These are phyloP conservation scores for Hyaloperonospora arabidopsidis DNA, from an alignment of 352 stramenopile genomes.

Conservation along the genomic window DNA sequence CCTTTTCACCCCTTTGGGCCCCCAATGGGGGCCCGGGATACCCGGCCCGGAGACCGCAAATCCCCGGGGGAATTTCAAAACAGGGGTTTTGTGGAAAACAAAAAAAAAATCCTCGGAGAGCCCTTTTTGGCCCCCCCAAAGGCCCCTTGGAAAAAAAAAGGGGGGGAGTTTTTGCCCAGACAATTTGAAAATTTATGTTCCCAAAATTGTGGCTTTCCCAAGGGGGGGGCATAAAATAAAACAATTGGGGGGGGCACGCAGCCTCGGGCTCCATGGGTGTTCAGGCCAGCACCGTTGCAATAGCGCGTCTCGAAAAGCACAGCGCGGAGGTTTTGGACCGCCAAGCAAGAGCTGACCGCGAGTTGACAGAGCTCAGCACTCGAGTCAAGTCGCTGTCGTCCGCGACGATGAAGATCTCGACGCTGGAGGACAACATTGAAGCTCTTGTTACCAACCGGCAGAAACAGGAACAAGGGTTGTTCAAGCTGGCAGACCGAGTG, in stretches of 20 bases:
- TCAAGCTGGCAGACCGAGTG: slow-evolving; percentile 47
- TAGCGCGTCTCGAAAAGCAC: slow-evolving; percentile 65
- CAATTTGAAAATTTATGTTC: too few species aligned
- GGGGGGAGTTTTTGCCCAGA: too few species aligned
- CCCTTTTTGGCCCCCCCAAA: too few species aligned
- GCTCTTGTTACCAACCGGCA: slow-evolving; percentile 36
- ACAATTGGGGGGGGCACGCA: neutral
- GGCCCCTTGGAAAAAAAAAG: too few species aligned
- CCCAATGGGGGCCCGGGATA: too few species aligned
- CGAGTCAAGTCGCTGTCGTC: slow-evolving; percentile 52
- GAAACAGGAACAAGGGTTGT: slow-evolving; percentile 51
- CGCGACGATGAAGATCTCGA: slow-evolving; percentile 46
- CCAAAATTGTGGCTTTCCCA: too few species aligned
- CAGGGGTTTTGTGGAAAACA: too few species aligned
- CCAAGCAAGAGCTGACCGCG: slow-evolving; percentile 56
- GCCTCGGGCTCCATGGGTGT: slow-evolving; percentile 27
- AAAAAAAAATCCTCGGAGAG: too few species aligned
- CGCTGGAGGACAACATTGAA: slow-evolving; percentile 56
- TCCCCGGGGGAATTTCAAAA: too few species aligned
- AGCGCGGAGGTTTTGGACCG: slow-evolving; percentile 52
- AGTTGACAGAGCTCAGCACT: slow-evolving; percentile 45
- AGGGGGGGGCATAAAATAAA: too few species aligned
- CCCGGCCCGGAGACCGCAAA: too few species aligned
- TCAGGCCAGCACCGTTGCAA: slow-evolving; percentile 42
- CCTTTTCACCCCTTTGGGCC: too few species aligned